A percentile compares a stretch with the other conserved stretches of the same genome.
These are phyloP conservation scores for Pelargonium exstipulatum DNA, from an alignment of 441 rosid species.

Conservation along the genomic window DNA sequence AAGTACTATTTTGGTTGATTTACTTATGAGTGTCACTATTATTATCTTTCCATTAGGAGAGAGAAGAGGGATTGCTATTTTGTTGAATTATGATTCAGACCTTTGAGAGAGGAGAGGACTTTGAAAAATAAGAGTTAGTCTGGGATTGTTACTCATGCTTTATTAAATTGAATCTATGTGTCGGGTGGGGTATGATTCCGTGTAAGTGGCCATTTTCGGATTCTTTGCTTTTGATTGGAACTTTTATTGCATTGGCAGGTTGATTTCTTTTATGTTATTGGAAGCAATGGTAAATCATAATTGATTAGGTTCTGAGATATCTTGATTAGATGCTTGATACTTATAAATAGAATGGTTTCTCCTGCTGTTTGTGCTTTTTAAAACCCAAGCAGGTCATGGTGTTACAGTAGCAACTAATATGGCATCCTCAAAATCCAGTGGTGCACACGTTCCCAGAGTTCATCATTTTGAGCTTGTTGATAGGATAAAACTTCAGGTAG, in stretches of 20 bases:
- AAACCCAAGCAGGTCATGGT: neutral
- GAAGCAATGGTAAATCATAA: neutral
- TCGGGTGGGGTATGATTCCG: neutral
- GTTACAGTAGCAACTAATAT: conserved; percentile 27
- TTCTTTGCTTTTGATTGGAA: neutral
- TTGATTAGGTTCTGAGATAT: neutral
- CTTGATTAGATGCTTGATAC: neutral
- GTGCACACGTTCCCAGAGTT: conserved; percentile 27
- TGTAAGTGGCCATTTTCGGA: neutral
- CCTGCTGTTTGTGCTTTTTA: neutral
- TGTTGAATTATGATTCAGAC: neutral
- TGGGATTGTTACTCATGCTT: neutral
- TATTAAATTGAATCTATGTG: neutral
- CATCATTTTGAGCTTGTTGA: conserved; percentile 51
- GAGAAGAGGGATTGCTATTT: neutral
- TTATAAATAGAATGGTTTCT: conserved; percentile 6
- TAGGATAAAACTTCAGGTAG: conserved; percentile 57
- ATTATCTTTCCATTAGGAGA: no score
- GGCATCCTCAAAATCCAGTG: conserved; percentile 35
- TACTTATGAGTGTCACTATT: neutral
- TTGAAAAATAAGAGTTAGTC: neutral
- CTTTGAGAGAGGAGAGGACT: neutral
- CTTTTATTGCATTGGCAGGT: neutral
- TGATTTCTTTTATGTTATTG: neutral
- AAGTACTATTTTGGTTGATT: neutral